These are phyloP conservation scores for Diutina neorugosa DNA, from an alignment of 1,139 yeast species.

Conservation along the genomic window DNA sequence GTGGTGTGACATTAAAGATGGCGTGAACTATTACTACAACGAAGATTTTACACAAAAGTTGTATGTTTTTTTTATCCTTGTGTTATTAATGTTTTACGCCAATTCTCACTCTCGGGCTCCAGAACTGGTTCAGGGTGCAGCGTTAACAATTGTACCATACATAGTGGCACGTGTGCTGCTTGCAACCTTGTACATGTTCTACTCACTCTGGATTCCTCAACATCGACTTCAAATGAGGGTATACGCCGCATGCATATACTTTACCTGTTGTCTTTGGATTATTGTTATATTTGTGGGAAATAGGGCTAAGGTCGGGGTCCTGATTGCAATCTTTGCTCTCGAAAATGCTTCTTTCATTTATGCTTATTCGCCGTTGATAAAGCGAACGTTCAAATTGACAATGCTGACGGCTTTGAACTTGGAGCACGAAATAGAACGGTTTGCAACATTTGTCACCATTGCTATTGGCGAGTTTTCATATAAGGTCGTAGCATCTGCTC, in stretches of 20 bases:
- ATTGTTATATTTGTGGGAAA: conserved; percentile 32
- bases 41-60: conserved; percentile 47
- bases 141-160: conserved; percentile 33
- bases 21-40: conserved; percentile 52
- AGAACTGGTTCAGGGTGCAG: conserved; percentile 24
- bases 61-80: conserved; percentile 43
- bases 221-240: conserved; percentile 41
- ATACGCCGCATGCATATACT: conserved; percentile 19
- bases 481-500: conserved; percentile 40
- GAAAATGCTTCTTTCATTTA: conserved; percentile 26
- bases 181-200: conserved; percentile 23
- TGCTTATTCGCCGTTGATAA: conserved; percentile 37
- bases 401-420: conserved; percentile 52
- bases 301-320: conserved; percentile 35
- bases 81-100: conserved; percentile 37
- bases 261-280: conserved; percentile 33
- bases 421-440: conserved; percentile 57
- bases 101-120: conserved; percentile 35
- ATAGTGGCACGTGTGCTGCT: conserved; percentile 33
- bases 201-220: conserved; percentile 40
- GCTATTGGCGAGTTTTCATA: conserved; percentile 57
- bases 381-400: conserved; percentile 25
- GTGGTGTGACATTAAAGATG: conserved; percentile 55
- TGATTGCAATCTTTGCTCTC: conserved; percentile 27
- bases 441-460: conserved; percentile 46